Percentiles rank a stretch among this genome's conserved stretches.
phyloP scores from a whole-genome alignment of 805 yeast species.

The Barnettozyma sucrosica region DNA sequence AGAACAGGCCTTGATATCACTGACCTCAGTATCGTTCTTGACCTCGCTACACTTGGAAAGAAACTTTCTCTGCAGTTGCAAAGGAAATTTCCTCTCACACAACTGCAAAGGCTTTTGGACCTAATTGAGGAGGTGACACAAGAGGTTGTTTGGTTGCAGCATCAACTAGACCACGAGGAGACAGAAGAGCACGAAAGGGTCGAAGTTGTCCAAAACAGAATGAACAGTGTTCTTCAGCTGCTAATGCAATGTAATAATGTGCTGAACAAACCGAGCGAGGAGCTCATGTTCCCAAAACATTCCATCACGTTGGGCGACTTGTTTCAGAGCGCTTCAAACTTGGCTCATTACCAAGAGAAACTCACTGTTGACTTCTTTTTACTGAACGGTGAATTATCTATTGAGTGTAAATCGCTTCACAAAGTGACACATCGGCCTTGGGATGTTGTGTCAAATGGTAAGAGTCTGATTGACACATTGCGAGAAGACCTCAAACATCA shows the following conservation, averaged over 20 bases:
- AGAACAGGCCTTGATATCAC: constrained; percentile 49
- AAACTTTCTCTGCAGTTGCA: constrained; percentile 35
- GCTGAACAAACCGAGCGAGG: constrained; percentile 48
- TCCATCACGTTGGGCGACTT: constrained; percentile 33
- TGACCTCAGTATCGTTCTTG: constrained; percentile 38
- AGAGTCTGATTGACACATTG: constrained; percentile 53
- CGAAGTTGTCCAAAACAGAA: constrained; percentile 2
- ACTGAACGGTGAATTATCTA: constrained; percentile 54
- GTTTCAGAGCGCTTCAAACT: constrained; percentile 30
- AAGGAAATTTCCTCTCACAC: constrained; percentile 35
- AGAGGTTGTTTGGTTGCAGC: constrained; percentile 34
- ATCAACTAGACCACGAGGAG: constrained; percentile 4
- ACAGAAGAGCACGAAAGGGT: constrained; percentile 9
- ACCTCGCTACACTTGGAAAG: constrained; percentile 35
- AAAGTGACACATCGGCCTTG: constrained; percentile 55
- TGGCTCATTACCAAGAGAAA: constrained; percentile 30
- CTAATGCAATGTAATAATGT: constrained; percentile 29
- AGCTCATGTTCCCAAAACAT: constrained; percentile 53
- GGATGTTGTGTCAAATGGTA: constrained; percentile 39
- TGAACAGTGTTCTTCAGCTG: constrained; percentile 20
- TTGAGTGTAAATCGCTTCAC: constrained; percentile 50
- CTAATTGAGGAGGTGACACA: constrained; percentile 24
- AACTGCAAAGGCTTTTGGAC: constrained; percentile 32
- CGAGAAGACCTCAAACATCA: constrained; percentile 49
- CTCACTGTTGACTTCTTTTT: constrained; percentile 53